Percentiles rank a stretch among this genome's conserved stretches.
phyloP scores from a whole-genome alignment of 495 filamentous ascomycete genomes.

The Neurospora sublineolata region DNA sequence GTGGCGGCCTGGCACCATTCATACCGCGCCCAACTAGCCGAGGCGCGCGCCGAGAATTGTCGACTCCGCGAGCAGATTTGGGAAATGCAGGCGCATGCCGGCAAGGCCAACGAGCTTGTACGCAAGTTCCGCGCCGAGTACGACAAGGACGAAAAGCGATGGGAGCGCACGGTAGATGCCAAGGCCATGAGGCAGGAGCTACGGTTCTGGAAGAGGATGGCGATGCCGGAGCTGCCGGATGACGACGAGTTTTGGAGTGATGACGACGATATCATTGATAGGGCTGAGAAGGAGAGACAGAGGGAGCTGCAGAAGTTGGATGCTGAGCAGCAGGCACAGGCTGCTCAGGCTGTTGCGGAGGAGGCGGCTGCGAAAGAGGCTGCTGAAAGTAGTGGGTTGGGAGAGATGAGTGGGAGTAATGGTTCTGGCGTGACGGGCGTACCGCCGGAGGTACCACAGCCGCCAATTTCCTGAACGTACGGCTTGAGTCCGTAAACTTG shows the following conservation, averaged over 20 bases:
- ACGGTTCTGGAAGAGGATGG: constrained; percentile 45
- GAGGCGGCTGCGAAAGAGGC: constrained; percentile 5
- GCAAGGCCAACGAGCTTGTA: constrained; percentile 35
- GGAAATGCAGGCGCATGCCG: constrained; percentile 43
- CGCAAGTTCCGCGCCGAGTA: constrained; percentile 36
- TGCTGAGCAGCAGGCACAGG: constrained; percentile 27
- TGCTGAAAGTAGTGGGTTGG: background rate
- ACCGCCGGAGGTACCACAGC: background rate
- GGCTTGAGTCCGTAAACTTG: no score
- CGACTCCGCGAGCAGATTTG: constrained; percentile 45
- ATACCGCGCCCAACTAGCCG: constrained; percentile 44
- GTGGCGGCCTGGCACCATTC: constrained; percentile 43
- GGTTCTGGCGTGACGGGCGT: background rate
- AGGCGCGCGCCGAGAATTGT: constrained; percentile 44
- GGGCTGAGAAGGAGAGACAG: constrained; percentile 37
- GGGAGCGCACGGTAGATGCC: constrained; percentile 35
- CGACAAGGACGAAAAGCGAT: constrained; percentile 34
- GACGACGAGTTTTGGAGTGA: constrained; percentile 43
- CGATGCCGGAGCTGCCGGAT: constrained; percentile 37
- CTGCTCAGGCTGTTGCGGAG: constrained; percentile 9
- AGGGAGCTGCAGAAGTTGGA: constrained; percentile 25
- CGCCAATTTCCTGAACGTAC: background rate
- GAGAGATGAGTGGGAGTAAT: background rate
- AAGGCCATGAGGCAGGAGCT: constrained; percentile 35
- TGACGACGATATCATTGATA: constrained; percentile 44